A percentile compares a stretch with the other conserved stretches of the same genome.
These are phyloP conservation scores for Vinca minor DNA, from an alignment of 257 asterid genomes.

Conservation along the genomic window DNA sequence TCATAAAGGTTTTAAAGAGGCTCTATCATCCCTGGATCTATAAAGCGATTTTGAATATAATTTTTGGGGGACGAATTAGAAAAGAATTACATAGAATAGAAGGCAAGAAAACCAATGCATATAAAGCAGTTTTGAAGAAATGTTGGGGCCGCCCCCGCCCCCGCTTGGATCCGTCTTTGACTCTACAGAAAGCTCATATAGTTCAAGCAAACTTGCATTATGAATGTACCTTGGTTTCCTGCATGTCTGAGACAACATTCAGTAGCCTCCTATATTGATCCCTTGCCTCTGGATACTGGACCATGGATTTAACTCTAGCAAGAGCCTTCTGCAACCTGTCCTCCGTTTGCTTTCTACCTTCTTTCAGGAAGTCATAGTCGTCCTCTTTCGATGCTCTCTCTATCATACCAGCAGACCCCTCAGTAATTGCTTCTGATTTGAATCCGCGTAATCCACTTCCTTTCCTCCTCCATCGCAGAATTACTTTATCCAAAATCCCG, in stretches of 20 bases:
- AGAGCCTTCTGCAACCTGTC: constrained; percentile 76
- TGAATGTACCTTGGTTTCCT: constrained; percentile 66
- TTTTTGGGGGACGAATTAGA: no score
- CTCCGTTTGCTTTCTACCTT: constrained; percentile 85
- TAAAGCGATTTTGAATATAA: no score
- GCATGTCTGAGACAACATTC: constrained; percentile 80
- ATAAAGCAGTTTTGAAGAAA: no score
- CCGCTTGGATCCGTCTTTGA: no score
- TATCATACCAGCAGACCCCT: constrained; percentile 37
- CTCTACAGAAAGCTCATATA: not conserved
- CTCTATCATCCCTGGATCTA: no score
- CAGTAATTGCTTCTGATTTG: constrained; percentile 49
- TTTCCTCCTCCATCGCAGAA: constrained; percentile 79
- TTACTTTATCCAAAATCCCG: constrained; percentile 75
- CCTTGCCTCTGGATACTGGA: constrained; percentile 87
- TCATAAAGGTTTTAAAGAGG: no score
- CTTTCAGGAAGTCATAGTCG: constrained; percentile 73
- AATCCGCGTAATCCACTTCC: constrained; percentile 79
- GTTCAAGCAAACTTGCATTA: no score
- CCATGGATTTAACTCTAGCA: constrained; percentile 87
- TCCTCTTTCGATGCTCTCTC: constrained; percentile 49
- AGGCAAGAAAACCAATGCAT: no score
- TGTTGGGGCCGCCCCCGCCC: no score
- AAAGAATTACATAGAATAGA: no score
- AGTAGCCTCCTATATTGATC: constrained; percentile 83